These are phyloP conservation scores for Aegle marmelos DNA, from an alignment of 345 rosid genomes.

Conservation along the genomic window DNA sequence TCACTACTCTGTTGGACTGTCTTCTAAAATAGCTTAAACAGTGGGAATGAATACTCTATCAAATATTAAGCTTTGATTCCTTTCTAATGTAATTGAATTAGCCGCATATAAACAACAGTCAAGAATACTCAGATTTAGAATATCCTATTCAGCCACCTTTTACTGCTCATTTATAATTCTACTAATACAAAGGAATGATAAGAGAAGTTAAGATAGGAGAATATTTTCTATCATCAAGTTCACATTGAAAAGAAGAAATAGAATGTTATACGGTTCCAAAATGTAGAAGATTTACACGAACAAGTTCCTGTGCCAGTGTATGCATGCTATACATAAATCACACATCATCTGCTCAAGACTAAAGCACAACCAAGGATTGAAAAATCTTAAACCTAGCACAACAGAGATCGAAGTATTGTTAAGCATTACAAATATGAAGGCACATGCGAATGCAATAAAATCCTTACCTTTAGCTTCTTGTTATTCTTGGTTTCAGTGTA, in stretches of 20 bases:
- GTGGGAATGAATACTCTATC: neutral
- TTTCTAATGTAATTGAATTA: neutral
- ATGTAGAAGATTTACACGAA: neutral
- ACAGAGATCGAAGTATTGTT: neutral
- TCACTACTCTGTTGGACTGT: neutral
- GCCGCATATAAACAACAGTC: neutral
- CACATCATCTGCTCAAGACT: neutral
- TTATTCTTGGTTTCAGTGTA: conserved; percentile 97
- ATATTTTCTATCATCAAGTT: neutral
- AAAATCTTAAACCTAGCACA: neutral
- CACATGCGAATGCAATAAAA: neutral
- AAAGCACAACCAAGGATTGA: neutral
- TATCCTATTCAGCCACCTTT: neutral
- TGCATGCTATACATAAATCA: neutral
- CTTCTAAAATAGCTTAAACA: neutral
- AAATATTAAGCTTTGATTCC: neutral
- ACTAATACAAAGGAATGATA: neutral
- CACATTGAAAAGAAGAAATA: neutral
- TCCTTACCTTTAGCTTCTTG: conserved; percentile 87
- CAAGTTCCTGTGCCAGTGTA: neutral
- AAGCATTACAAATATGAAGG: neutral
- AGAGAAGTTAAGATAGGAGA: neutral
- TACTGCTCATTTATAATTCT: neutral
- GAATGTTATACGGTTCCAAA: neutral
- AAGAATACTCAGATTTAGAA: neutral